Percentiles rank a stretch among this genome's conserved stretches.
Conservation (phyloP, 345 rosid species). For the Brassica cretica region DNA sequence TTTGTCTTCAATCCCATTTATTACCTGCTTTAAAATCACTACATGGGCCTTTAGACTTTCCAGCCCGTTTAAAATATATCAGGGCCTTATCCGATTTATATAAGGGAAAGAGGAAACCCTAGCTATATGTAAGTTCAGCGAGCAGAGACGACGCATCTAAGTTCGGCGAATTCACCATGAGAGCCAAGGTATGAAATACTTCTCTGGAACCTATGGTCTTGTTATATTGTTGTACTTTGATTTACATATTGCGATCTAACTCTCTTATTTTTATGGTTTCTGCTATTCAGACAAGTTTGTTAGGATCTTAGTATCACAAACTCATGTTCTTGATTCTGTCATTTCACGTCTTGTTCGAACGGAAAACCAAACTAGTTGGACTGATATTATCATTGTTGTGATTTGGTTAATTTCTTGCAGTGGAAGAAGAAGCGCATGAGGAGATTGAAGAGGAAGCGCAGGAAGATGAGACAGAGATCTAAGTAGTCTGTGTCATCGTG, state of each 20-base stretch:
- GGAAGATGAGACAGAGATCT: slow-evolving; percentile 49
- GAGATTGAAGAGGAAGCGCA: slow-evolving; percentile 45
- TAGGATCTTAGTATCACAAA: neutral
- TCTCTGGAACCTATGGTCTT: neutral
- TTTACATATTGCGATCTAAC: neutral
- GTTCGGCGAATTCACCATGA: slow-evolving; percentile 30
- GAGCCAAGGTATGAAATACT: slow-evolving; percentile 26
- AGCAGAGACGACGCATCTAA: neutral
- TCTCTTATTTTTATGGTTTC: neutral
- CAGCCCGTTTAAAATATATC: slow-evolving; percentile 2
- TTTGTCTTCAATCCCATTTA: neutral
- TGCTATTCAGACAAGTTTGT: neutral
- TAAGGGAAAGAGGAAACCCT: slow-evolving; percentile 15
- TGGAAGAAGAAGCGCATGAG: slow-evolving; percentile 53
- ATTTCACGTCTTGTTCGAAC: neutral
- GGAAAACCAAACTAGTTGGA: neutral
- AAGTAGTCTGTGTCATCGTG: slow-evolving; percentile 12
- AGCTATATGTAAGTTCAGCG: slow-evolving; percentile 16
- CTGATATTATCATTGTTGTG: neutral
- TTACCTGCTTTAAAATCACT: neutral
- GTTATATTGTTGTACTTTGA: neutral
- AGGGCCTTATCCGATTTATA: neutral
- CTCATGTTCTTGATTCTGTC: neutral
- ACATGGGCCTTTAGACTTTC: neutral
- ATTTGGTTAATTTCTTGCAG: slow-evolving; percentile 18